These are phyloP conservation scores for Elongisporangium prolatum DNA, from an alignment of 352 stramenopile genomes.

Conservation along the genomic window DNA sequence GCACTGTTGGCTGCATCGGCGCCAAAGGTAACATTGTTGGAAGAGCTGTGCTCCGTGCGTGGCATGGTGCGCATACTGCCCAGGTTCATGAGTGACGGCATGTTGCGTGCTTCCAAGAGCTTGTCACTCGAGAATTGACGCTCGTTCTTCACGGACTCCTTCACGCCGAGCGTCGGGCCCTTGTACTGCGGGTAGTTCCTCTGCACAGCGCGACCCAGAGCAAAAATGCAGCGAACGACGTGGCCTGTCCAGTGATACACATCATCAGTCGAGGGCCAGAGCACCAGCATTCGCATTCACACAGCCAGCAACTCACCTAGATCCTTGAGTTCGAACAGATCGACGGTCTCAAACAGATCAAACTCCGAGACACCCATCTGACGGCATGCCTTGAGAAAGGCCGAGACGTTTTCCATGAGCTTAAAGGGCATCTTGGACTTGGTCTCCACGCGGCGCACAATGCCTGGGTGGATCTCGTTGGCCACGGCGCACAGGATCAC, in stretches of 20 bases:
- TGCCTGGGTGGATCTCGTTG: slow-evolving; percentile 71
- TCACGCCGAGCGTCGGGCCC: slow-evolving; percentile 74
- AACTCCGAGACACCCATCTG: slow-evolving; percentile 86
- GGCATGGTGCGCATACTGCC: slow-evolving; percentile 75
- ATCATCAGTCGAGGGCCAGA: background rate
- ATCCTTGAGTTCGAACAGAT: slow-evolving; percentile 89
- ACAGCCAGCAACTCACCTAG: slow-evolving; percentile 23
- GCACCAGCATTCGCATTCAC: background rate
- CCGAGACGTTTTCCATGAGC: slow-evolving; percentile 90
- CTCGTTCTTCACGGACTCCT: slow-evolving; percentile 76
- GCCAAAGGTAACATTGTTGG: slow-evolving; percentile 74
- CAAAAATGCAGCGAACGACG: slow-evolving; percentile 77
- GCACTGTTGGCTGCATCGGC: slow-evolving; percentile 48
- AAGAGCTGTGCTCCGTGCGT: slow-evolving; percentile 36
- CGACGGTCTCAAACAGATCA: slow-evolving; percentile 88
- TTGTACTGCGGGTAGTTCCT: slow-evolving; percentile 68
- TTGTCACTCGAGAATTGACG: slow-evolving; percentile 67
- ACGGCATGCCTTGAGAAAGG: slow-evolving; percentile 80
- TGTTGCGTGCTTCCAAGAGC: slow-evolving; percentile 53
- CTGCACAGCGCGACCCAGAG: slow-evolving; percentile 68
- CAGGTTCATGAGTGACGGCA: slow-evolving; percentile 56
- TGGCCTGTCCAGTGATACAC: slow-evolving; percentile 17
- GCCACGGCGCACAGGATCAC: slow-evolving; percentile 79
- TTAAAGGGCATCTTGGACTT: slow-evolving; percentile 91
- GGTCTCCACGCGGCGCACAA: slow-evolving; percentile 69